A percentile compares a stretch with the other conserved stretches of the same genome.
These are phyloP conservation scores for Pleurotus ostreatus DNA, from an alignment of 768 basidiomycete species.

Conservation along the genomic window DNA sequence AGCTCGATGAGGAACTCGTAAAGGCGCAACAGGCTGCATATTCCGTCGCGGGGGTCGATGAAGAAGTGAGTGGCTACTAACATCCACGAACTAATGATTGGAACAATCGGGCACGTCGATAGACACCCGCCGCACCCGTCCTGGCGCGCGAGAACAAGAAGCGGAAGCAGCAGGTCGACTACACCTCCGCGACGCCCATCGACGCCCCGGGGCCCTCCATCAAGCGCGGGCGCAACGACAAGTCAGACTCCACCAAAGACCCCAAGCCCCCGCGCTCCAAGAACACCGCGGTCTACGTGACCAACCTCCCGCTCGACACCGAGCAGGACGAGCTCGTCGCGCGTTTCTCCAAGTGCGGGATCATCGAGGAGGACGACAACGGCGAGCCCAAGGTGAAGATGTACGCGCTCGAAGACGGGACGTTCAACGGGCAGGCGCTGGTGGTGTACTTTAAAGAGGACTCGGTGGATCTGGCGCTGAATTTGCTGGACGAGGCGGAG, in stretches of 20 bases:
- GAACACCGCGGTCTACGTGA: constrained; percentile 91
- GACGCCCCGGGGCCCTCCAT: constrained; percentile 45
- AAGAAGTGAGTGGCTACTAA: constrained; percentile 56
- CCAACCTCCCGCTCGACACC: constrained; percentile 74
- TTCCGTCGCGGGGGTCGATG: constrained; percentile 89
- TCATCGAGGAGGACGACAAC: constrained; percentile 90
- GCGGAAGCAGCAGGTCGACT: constrained; percentile 70
- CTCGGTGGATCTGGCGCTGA: constrained; percentile 81
- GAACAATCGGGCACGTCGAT: not conserved
- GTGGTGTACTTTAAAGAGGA: constrained; percentile 98
- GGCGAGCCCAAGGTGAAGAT: constrained; percentile 94
- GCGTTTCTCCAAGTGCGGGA: constrained; percentile 88
- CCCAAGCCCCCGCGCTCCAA: constrained; percentile 66
- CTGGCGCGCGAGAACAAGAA: constrained; percentile 78
- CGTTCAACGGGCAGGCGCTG: constrained; percentile 91
- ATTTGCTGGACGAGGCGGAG: constrained; percentile 88
- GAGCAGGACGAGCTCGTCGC: constrained; percentile 72
- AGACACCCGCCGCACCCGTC: constrained; percentile 89
- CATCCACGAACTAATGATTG: not conserved
- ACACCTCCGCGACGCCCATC: constrained; percentile 49
- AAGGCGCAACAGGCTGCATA: constrained; percentile 95
- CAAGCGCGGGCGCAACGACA: constrained; percentile 66
- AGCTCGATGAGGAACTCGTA: constrained; percentile 87
- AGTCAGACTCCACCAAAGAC: constrained; percentile 29
- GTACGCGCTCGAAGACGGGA: constrained; percentile 84